These are phyloP conservation scores for Sugiyamaella mastotermitis DNA, from an alignment of 805 yeast species.

Conservation along the genomic window DNA sequence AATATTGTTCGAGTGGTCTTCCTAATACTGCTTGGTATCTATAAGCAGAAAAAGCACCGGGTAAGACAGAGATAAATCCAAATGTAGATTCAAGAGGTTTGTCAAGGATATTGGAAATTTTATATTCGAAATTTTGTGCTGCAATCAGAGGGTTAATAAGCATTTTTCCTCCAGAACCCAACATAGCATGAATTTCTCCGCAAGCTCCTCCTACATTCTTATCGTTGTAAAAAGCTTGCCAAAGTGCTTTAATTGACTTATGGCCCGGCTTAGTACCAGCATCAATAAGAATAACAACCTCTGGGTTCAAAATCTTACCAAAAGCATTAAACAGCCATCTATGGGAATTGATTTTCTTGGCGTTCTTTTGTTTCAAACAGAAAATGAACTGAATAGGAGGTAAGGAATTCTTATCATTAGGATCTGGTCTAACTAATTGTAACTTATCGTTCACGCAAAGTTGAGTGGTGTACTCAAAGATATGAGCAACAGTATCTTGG, in stretches of 20 bases:
- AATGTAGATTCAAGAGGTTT: slow-evolving; percentile 61
- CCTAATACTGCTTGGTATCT: slow-evolving; percentile 54
- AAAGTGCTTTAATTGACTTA: slow-evolving; percentile 49
- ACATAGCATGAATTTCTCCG: slow-evolving; percentile 62
- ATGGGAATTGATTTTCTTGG: slow-evolving; percentile 61
- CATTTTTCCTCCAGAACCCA: slow-evolving; percentile 37
- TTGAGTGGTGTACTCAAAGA: slow-evolving; percentile 60
- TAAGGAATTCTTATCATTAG: slow-evolving; percentile 39
- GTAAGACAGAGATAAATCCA: slow-evolving; percentile 60
- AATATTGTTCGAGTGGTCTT: slow-evolving; percentile 60
- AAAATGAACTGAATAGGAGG: slow-evolving; percentile 60
- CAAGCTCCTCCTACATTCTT: slow-evolving; percentile 63
- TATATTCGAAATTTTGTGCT: slow-evolving; percentile 61
- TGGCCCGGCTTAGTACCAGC: slow-evolving; percentile 62
- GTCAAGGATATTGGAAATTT: slow-evolving; percentile 60
- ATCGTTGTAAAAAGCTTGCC: slow-evolving; percentile 59
- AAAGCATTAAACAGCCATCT: slow-evolving; percentile 67
- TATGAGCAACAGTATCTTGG: slow-evolving; percentile 55
- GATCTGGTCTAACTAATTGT: slow-evolving; percentile 50
- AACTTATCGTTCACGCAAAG: slow-evolving; percentile 36
- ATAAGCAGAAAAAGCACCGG: slow-evolving; percentile 67
- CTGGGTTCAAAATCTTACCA: slow-evolving; percentile 52
- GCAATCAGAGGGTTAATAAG: slow-evolving; percentile 57
- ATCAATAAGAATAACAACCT: slow-evolving; percentile 50
- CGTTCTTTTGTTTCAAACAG: slow-evolving; percentile 55